phyloP scores from a whole-genome alignment of 2,329 filamentous ascomycete genomes.

The Xylaria sp. region DNA sequence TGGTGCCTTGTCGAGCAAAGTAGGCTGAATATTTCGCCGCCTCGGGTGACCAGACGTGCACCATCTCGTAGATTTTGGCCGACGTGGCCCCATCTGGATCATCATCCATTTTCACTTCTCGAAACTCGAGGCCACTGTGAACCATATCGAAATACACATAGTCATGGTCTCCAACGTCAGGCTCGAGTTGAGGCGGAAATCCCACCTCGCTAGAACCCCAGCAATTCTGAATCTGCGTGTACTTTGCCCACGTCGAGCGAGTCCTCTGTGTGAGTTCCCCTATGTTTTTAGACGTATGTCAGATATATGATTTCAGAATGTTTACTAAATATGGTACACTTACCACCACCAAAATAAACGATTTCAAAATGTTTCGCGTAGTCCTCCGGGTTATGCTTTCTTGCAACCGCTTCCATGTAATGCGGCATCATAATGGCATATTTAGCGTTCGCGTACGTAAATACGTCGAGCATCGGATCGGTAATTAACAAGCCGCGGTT shows the following conservation, averaged over 20 bases:
- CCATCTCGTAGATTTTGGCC: slow-evolving; percentile 39
- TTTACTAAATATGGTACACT: slow-evolving; percentile 6
- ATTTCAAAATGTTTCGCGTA: slow-evolving; percentile 37
- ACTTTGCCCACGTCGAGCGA: slow-evolving; percentile 34
- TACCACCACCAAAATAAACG: slow-evolving; percentile 41
- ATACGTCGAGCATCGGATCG: slow-evolving; percentile 33
- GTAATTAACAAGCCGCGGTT: slow-evolving; percentile 29
- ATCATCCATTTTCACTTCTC: slow-evolving; percentile 31
- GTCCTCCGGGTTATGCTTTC: slow-evolving; percentile 33
- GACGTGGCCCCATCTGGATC: slow-evolving; percentile 26
- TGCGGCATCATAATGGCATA: slow-evolving; percentile 39
- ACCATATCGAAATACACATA: slow-evolving; percentile 41
- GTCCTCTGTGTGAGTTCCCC: slow-evolving; percentile 36
- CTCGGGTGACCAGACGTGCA: slow-evolving; percentile 30
- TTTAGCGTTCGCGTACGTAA: slow-evolving; percentile 31
- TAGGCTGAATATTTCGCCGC: slow-evolving; percentile 35
- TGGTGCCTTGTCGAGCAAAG: slow-evolving; percentile 35
- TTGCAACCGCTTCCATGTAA: slow-evolving; percentile 41
- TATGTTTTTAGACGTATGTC: slow-evolving; percentile 1
- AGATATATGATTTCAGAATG: not conserved
- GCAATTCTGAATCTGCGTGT: slow-evolving; percentile 36
- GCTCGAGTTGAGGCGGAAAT: slow-evolving; percentile 32
- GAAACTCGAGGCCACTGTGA: slow-evolving; percentile 36
- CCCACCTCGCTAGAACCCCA: slow-evolving; percentile 39
- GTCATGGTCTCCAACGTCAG: slow-evolving; percentile 37